phyloP scores from a whole-genome alignment of 208 protist species.

The Crithidia bombi region DNA sequence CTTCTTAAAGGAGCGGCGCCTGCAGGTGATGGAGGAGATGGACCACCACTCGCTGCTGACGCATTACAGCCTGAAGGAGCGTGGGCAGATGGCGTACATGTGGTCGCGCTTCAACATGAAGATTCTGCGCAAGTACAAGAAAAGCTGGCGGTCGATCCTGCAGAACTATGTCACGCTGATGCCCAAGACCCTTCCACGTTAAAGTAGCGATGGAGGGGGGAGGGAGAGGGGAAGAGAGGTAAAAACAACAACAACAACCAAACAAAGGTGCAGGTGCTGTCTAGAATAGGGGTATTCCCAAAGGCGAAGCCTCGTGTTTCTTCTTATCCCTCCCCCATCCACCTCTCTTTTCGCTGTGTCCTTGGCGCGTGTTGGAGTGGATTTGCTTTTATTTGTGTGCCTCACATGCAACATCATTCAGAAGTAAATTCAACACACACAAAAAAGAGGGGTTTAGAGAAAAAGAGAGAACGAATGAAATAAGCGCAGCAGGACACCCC shows the following conservation, averaged over 20 bases:
- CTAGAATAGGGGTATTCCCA: no score
- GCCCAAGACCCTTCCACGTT: constrained; percentile 54
- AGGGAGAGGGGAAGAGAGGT: not conserved
- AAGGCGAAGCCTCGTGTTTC: no score
- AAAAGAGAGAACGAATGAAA: no score
- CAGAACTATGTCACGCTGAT: constrained; percentile 89
- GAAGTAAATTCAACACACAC: not conserved
- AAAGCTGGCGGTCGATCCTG: constrained; percentile 84
- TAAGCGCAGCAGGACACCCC: no score
- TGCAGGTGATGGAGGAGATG: constrained; percentile 91
- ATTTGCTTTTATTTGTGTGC: no score
- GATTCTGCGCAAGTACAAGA: constrained; percentile 89
- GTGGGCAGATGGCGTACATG: constrained; percentile 89
- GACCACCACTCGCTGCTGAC: constrained; percentile 82
- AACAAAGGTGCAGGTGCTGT: no score
- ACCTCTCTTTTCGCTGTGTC: no score
- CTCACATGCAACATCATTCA: constrained; percentile 2
- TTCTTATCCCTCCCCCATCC: no score
- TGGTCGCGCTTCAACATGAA: constrained; percentile 90
- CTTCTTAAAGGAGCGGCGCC: constrained; percentile 79
- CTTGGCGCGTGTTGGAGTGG: no score
- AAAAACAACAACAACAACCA: constrained; percentile 15
- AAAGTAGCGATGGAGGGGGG: not conserved
- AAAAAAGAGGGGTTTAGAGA: no score
- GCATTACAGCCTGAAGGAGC: constrained; percentile 84